Evolutionary conservation across 441 rosid genomes (phyloP).

Genomic region (Kokia cookei): DNA sequence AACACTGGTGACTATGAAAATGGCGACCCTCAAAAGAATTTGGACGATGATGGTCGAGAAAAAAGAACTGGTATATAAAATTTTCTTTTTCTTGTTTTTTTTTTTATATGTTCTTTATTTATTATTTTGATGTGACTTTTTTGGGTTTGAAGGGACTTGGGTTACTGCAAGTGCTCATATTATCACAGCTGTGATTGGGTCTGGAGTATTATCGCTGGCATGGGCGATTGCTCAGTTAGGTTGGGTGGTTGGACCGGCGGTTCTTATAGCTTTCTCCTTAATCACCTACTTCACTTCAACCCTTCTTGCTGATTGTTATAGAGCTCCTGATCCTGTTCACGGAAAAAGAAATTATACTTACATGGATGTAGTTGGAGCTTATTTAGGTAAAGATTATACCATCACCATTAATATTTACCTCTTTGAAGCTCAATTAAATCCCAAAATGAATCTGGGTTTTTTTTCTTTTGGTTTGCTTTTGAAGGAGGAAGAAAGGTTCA

Average conservation of each 20-base stretch:
- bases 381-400: background rate
- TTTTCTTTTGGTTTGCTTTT: background rate
- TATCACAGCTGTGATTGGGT: conserved; percentile 84
- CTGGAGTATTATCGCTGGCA: conserved; percentile 80
- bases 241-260: conserved; percentile 68
- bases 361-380: conserved; percentile 71
- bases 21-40: conserved; percentile 26
- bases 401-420: background rate
- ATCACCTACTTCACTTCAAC: conserved; percentile 72
- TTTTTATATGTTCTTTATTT: background rate
- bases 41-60: conserved; percentile 56
- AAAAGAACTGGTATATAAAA: conserved; percentile 41
- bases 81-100: background rate
- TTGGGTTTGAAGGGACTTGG: conserved; percentile 52
- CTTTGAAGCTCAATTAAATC: background rate
- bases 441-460: background rate
- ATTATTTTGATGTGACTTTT: background rate
- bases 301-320: conserved; percentile 71
- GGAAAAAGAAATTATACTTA: conserved; percentile 81
- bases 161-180: conserved; percentile 79
- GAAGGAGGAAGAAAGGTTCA: conserved; percentile 75
- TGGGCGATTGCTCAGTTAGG: conserved; percentile 90
- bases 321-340: conserved; percentile 66
- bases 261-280: conserved; percentile 58
- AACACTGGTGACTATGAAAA: conserved; percentile 25